Evolutionary conservation across 169 alveolate species (phyloP).

Genomic region (Plasmodium blacklocki): DNA sequence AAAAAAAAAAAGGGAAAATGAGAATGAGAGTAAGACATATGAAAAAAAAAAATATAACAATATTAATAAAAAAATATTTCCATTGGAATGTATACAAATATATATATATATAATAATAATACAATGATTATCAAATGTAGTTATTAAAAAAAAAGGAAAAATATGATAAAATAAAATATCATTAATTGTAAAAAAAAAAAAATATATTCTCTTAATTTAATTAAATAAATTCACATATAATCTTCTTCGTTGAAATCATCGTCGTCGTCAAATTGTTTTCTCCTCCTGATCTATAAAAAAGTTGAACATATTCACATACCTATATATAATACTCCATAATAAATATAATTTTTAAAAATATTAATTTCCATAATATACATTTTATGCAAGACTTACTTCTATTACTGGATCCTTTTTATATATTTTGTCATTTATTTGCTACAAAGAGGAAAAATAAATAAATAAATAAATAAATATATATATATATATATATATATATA

Average conservation of each 20-base stretch:
- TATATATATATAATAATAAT: too few species aligned
- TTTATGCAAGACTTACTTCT: slow-evolving; percentile 22
- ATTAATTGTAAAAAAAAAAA: too few species aligned
- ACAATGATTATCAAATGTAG: too few species aligned
- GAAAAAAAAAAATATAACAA: too few species aligned
- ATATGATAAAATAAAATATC: too few species aligned
- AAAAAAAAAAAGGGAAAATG: too few species aligned
- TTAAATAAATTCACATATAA: slow-evolving; percentile 25
- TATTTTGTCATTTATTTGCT: slow-evolving; percentile 66
- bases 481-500: slow-evolving; percentile 5
- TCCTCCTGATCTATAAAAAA: slow-evolving; percentile 64
- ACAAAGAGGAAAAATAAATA: slow-evolving; percentile 14
- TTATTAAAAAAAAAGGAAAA: too few species aligned
- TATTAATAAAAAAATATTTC: too few species aligned
- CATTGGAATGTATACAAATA: too few species aligned
- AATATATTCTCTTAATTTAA: too few species aligned
- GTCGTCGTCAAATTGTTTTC: slow-evolving; percentile 75
- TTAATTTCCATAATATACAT: neutral
- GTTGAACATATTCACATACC: neutral
- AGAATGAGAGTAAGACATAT: too few species aligned
- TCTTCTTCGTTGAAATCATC: slow-evolving; percentile 76
- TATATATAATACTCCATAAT: neutral
- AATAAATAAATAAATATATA: neutral
- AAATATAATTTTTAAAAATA: too few species aligned
- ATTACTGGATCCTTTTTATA: slow-evolving; percentile 70